Percentiles rank a stretch among this genome's conserved stretches.
Evolutionary conservation across 2,329 filamentous ascomycete genomes (phyloP).

Genomic region (Calonectria crousiana): DNA sequence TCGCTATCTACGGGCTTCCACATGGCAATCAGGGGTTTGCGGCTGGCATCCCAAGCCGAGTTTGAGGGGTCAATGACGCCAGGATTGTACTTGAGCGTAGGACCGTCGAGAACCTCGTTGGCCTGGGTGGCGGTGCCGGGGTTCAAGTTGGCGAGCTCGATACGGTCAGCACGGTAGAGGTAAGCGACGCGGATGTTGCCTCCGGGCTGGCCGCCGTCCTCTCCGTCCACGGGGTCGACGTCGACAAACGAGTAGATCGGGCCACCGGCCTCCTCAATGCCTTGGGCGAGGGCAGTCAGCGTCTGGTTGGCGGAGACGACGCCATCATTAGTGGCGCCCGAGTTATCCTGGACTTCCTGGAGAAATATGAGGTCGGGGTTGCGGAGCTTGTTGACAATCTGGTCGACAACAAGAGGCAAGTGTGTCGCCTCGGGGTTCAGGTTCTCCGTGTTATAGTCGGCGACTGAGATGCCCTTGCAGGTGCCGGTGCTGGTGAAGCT

Average conservation of each 20-base stretch:
- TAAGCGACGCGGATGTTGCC: conserved; percentile 80
- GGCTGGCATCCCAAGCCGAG: conserved; percentile 68
- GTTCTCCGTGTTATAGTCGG: conserved; percentile 79
- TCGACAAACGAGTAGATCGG: conserved; percentile 71
- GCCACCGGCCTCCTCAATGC: conserved; percentile 62
- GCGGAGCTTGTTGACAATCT: conserved; percentile 74
- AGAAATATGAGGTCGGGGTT: conserved; percentile 76
- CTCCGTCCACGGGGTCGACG: conserved; percentile 69
- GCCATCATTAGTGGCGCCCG: conserved; percentile 71
- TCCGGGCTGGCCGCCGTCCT: conserved; percentile 75
- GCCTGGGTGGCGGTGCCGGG: conserved; percentile 66
- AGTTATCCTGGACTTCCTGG: conserved; percentile 79
- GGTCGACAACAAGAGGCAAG: conserved; percentile 69
- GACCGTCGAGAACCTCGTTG: conserved; percentile 67
- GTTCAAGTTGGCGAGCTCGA: conserved; percentile 71
- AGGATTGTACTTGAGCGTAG: conserved; percentile 75
- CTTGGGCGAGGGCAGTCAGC: conserved; percentile 65
- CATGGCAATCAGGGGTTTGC: conserved; percentile 76
- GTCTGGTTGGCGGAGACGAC: conserved; percentile 69
- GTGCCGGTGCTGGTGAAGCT: conserved; percentile 65
- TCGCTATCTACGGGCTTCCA: conserved; percentile 70
- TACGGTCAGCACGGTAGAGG: conserved; percentile 71
- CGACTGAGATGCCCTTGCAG: conserved; percentile 73
- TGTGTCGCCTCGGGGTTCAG: conserved; percentile 68
- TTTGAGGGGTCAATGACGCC: conserved; percentile 75